Evolutionary conservation across 345 rosid genomes (phyloP), one percentile per base, ranked within the genome.

Genomic region (Hevea brasiliensis): DNA sequence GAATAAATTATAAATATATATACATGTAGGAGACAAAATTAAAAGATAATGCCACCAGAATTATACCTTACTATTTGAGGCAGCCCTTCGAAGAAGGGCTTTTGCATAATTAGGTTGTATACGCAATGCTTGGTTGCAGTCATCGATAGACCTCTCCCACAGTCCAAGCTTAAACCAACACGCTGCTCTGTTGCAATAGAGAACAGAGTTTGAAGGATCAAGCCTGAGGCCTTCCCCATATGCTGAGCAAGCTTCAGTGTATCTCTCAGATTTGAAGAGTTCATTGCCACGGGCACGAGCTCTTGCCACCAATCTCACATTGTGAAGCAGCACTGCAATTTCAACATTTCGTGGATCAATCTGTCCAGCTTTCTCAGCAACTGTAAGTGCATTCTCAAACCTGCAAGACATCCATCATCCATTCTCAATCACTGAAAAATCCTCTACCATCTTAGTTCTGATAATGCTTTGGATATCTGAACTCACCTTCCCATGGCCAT

Each of bases 401-500:
- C 99, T 96, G 93, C 94, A 89, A 90, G 82, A 79, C 81, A 77
- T 77, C 72, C 69, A 65, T 70, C 84, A 82, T 80, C 73, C 37
- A 57, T 79, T 82, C 72, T 81, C 85, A 85, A 70, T 61, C 68
- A 58, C 27, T 72, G 2, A 35, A 79, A 72, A 40, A 20, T 26
- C 56, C 70, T 65, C 53, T 32, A 26, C 13, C 41, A 67, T 57
- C 67, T 68, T 62, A 71, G 54, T 40, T 65, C 71, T 18, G 71
- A 68, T 23, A 59, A 68, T 64, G 59, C 13, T 24, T 66, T 24
- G 45, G 50, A 76, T 67, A 65, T 59, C 58, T 50, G 80, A 73
- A 81, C 87, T 84, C 82, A 93, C 99, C 99, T 93, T 87, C 99
- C 99, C 66, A 83, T 71, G 51, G 97, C 96, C 92, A 96, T 82